Evolutionary conservation across 805 yeast genomes (phyloP), one percentile per base, ranked within the genome.

Genomic region (Metschnikowia noctiluminum): DNA sequence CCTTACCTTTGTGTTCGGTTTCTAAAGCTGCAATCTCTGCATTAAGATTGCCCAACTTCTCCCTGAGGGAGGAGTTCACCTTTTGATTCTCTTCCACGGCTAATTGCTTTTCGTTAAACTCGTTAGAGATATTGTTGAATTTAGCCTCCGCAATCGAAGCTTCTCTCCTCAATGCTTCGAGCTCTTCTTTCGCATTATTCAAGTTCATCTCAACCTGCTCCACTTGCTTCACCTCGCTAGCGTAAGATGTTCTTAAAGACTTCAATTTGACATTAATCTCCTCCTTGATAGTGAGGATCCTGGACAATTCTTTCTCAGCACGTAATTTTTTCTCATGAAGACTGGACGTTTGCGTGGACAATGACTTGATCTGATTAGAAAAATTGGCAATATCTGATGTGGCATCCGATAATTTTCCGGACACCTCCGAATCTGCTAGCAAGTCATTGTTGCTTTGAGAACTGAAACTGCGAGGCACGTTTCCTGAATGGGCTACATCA

Each of bases 361-460:
- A 71, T 0, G 96, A 86, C 54, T 82, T 82, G 54, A 89, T 84
- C 69, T 91, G 96, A 58, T 85, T 88, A 0, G 96, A 86, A 38
- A 87, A 74, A 57, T 91, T 89, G 13, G 96, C 96, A 64, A 89
- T 78, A 58, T 89, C 96, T 7, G 90, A 79, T 7, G 94, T 82
- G 4, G 96, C 92, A 51, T 80, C 79, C 1, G 96, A 82, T 43
- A 89, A 70, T 60, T 84, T 82, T 28, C 83, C 81, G 1, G 88
- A 78, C 1, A 84, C 76, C 44, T 79, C 87, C 12, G 71, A 59
- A 50, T 83, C 85, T 0, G 85, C 82, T 46, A 80, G 69, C 43
- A 83, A 64, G 52, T 82, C 88, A 47, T 64, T 68, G 45, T 76
- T 72, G 2, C 50, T 57, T 6, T 30, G 51, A 21, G 34, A 32